phyloP scores from a whole-genome alignment of 768 basidiomycete genomes.

The Candolleomyces eurysporus region DNA sequence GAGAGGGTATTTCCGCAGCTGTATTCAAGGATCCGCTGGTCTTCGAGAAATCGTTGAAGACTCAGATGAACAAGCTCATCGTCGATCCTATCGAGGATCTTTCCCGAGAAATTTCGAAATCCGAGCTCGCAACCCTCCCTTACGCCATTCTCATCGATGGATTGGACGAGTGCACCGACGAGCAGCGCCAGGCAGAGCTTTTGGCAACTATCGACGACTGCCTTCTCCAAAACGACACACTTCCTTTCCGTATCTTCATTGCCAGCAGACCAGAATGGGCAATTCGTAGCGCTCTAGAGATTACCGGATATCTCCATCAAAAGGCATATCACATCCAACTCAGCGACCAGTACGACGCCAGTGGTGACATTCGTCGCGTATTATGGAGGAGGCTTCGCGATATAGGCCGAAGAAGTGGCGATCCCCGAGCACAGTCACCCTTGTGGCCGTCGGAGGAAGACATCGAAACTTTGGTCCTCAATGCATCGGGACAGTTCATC shows the following conservation, averaged over 20 bases:
- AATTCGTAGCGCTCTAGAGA: too few relatives aligned
- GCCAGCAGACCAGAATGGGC: neutral
- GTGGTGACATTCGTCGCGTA: neutral
- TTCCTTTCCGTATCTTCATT: neutral
- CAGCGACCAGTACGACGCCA: neutral
- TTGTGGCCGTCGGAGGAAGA: neutral
- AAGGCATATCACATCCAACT: too few relatives aligned
- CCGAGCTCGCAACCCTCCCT: neutral
- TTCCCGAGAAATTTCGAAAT: too few relatives aligned
- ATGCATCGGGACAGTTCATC: slow-evolving; percentile 4
- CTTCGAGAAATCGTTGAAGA: neutral
- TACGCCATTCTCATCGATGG: slow-evolving; percentile 3
- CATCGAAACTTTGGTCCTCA: neutral
- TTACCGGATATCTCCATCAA: too few relatives aligned
- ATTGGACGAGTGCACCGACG: neutral
- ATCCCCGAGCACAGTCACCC: neutral
- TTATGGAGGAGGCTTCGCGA: neutral
- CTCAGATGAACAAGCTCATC: neutral
- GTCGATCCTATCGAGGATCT: neutral
- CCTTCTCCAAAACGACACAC: neutral
- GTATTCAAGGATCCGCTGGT: neutral
- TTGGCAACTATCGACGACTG: neutral
- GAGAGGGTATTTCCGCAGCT: neutral
- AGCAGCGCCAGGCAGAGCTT: neutral
- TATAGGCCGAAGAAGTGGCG: neutral